Base-by-base conservation (phyloP, 208 protist genomes). In the Trypanosoma avium region DNA sequence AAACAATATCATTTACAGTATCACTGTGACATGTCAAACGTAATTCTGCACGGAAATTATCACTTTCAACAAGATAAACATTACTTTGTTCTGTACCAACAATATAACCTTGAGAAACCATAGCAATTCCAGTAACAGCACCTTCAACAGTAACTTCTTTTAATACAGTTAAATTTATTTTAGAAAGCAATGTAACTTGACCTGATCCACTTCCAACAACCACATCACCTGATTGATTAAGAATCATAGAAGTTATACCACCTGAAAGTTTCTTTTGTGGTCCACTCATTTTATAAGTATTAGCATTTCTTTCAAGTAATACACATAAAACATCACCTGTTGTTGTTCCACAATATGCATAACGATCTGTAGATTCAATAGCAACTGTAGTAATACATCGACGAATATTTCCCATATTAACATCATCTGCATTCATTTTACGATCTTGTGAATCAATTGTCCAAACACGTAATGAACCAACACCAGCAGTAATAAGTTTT, bases 11-110 rank as follows among this genome's bases (percentile, higher is more conserved):
- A 68, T 97, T 97, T 65, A 98, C 90, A 30, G 59, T 77, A n/a
- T 83, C 83, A 62, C 69, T 90, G 84, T 98, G 96, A 75, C 95
- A 98, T n/a, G 96, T 98, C 30, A 95, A 46, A 26, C 90, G 82
- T n/a, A 98, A 84, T 66, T 93, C 87, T 29, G 81, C 77, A 54
- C 76, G 79, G 67, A 97, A 95, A 64, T 93, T 95, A 33, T 75
- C 79, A 42, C 84, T 80, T 61, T 95, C 95, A 48, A 98, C 79
- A 62, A 92, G 88, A 79, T 97, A 98, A 75, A 97, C 81, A 71
- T 97, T 97, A 67, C 88, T 92, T 47, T 75, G 67, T 32, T 58
- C 57, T 0, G 96, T 98, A 27, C 94, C 96, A 26, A 93, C 82
- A 70, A 97, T 95, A 70, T 88, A 97, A 12, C 67, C 67, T 62